phyloP scores from a whole-genome alignment of 257 asterid species.

The Ehretia macrophylla region DNA sequence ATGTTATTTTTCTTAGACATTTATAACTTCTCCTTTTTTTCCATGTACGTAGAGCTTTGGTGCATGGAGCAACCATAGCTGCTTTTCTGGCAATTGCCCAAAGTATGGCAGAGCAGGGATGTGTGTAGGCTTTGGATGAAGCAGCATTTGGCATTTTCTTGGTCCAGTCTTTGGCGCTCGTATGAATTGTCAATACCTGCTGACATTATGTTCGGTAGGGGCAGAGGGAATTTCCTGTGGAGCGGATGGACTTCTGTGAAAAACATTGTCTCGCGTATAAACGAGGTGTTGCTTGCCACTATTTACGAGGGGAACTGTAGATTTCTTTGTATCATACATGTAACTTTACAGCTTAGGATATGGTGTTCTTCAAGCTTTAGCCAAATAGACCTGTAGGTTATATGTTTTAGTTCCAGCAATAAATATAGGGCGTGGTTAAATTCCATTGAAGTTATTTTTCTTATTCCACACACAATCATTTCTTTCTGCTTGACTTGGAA shows the following conservation, averaged over 20 bases:
- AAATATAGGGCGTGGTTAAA: background rate
- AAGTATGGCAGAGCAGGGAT: conserved; percentile 96
- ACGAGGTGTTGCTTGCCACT: background rate
- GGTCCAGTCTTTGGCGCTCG: background rate
- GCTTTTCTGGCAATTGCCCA: conserved; percentile 81
- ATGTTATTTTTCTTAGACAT: background rate
- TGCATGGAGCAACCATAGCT: conserved; percentile 86
- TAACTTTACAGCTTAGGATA: background rate
- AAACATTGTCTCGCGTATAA: no score
- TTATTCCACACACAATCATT: no score
- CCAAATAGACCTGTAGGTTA: background rate
- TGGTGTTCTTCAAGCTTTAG: background rate
- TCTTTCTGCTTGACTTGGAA: no score
- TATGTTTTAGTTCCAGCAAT: background rate
- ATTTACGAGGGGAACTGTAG: background rate
- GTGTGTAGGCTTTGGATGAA: conserved; percentile 38
- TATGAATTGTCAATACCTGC: background rate
- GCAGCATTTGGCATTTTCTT: background rate
- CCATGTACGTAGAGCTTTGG: conserved; percentile 57
- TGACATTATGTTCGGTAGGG: background rate
- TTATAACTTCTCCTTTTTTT: background rate
- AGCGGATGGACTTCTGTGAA: no score
- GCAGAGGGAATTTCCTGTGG: no score
- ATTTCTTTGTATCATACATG: background rate
- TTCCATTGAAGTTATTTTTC: background rate